A percentile compares a stretch with the other conserved stretches of the same genome.
phyloP scores from a whole-genome alignment of 257 asterid species.

The Perilla frutescens region DNA sequence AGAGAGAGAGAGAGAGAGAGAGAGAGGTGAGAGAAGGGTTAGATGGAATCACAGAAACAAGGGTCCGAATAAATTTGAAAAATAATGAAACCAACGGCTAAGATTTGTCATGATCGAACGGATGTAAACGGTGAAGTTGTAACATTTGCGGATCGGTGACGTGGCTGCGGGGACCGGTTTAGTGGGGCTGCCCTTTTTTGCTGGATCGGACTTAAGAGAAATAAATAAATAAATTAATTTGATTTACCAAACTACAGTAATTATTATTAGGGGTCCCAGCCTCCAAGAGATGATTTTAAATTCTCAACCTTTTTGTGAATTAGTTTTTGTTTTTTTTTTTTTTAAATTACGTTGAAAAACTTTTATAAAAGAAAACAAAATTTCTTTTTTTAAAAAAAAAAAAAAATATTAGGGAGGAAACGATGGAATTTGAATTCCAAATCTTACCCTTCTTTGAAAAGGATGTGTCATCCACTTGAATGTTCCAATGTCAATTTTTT shows the following conservation, averaged over 20 bases:
- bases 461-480: neutral
- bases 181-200: conserved; percentile 4
- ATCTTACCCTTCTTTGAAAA: neutral
- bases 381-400: no score
- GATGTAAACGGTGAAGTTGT: neutral
- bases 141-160: conserved; percentile 29
- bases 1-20: conserved; percentile 21
- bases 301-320: neutral
- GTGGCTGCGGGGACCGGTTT: conserved; percentile 25
- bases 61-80: conserved; percentile 21
- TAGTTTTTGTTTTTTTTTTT: no score
- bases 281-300: neutral
- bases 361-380: no score
- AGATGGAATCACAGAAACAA: conserved; percentile 18
- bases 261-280: neutral
- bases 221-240: neutral
- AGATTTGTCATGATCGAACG: conserved; percentile 31
- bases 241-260: conserved; percentile 11
- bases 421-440: neutral
- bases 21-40: neutral
- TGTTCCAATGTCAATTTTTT: neutral
- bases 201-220: conserved; percentile 17
- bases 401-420: no score
- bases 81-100: conserved; percentile 22
- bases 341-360: neutral